Evolutionary conservation across 805 yeast genomes (phyloP).

Genomic region (Nakazawaea ishiwadae): DNA sequence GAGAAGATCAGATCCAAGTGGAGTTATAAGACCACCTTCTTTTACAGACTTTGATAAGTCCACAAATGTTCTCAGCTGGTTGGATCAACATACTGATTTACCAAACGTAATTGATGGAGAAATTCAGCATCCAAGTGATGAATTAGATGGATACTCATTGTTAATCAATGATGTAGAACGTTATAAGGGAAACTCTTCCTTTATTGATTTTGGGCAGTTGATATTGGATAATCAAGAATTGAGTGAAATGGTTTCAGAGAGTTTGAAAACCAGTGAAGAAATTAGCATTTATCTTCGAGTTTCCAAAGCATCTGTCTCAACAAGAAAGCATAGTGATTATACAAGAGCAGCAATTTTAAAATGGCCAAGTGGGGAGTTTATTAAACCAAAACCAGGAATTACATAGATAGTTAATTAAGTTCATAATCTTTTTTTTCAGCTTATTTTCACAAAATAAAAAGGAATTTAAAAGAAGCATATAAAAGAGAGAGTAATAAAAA

Average conservation of each 20-base stretch:
- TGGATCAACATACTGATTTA: conserved; percentile 14
- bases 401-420: conserved; percentile 24
- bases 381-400: conserved; percentile 47
- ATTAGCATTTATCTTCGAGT: conserved; percentile 49
- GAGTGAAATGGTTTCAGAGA: conserved; percentile 24
- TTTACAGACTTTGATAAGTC: conserved; percentile 29
- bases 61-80: conserved; percentile 36
- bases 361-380: conserved; percentile 59
- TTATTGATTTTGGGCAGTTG: conserved; percentile 37
- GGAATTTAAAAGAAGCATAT: conserved; percentile 3
- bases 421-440: neutral
- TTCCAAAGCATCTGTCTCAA: conserved; percentile 42
- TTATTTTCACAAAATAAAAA: too few relatives aligned
- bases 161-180: conserved; percentile 77
- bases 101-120: conserved; percentile 21
- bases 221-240: conserved; percentile 25
- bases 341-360: conserved; percentile 55
- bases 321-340: conserved; percentile 49
- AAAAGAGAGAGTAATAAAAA: neutral
- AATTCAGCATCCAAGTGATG: conserved; percentile 21
- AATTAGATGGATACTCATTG: conserved; percentile 52
- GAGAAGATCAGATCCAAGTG: conserved; percentile 70
- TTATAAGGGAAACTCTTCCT: conserved; percentile 49
- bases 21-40: conserved; percentile 45
- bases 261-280: conserved; percentile 27